Percentiles rank a stretch among this genome's conserved stretches.
Evolutionary conservation across 495 filamentous ascomycete genomes (phyloP).

Genomic region (Penicillium crystallinum): DNA sequence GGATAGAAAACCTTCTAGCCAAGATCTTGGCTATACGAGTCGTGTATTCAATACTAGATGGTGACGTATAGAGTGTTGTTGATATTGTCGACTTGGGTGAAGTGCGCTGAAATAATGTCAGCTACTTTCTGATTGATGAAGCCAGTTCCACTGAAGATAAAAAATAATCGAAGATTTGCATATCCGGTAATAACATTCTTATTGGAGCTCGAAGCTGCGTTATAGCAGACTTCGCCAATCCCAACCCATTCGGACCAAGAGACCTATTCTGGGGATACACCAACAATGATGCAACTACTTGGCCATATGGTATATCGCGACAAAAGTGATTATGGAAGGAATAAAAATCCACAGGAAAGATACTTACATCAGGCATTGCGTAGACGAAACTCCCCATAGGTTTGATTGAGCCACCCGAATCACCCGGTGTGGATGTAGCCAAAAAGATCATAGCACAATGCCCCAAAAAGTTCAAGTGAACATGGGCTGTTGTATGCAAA

Average conservation of each 20-base stretch:
- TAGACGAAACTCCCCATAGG: conserved; percentile 75
- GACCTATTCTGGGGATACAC: too few relatives aligned
- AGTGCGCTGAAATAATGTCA: conserved; percentile 27
- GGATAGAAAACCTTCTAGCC: conserved; percentile 59
- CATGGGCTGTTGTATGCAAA: conserved; percentile 70
- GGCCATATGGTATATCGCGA: too few relatives aligned
- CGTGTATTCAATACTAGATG: conserved; percentile 77
- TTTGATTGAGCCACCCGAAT: conserved; percentile 36
- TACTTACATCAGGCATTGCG: conserved; percentile 78
- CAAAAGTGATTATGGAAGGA: too few relatives aligned
- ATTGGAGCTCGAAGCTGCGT: background rate
- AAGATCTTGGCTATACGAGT: conserved; percentile 79
- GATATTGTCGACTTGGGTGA: conserved; percentile 49
- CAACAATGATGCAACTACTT: too few relatives aligned
- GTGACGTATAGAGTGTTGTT: conserved; percentile 70
- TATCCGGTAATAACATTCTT: too few relatives aligned
- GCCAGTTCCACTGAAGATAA: background rate
- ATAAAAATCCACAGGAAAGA: background rate
- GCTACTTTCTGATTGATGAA: background rate
- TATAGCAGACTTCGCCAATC: too few relatives aligned
- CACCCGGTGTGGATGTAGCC: conserved; percentile 62
- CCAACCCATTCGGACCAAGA: too few relatives aligned
- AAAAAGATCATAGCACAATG: conserved; percentile 71
- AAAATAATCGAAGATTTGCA: background rate
- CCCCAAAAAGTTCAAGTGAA: conserved; percentile 65